Conservation (phyloP, 805 yeast genomes). For the Limtongia smithiae region DNA sequence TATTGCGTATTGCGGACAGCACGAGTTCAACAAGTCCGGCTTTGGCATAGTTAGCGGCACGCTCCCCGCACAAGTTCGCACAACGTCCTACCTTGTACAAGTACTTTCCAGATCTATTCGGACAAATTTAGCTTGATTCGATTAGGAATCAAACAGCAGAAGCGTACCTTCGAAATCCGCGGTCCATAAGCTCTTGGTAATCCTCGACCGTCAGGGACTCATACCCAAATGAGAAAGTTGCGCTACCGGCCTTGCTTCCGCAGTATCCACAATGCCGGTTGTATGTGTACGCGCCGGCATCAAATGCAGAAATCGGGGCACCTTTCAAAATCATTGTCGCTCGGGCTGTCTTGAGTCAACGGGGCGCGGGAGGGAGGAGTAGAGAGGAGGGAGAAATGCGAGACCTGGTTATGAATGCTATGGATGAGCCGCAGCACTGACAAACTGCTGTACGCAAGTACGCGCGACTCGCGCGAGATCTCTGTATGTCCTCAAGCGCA, state of each 20-base stretch:
- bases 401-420: too few species aligned
- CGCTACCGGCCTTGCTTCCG: conserved; percentile 39
- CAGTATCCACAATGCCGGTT: conserved; percentile 71
- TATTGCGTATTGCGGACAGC: conserved; percentile 79
- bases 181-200: conserved; percentile 64
- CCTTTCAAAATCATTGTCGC: too few species aligned
- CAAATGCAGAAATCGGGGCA: conserved; percentile 8
- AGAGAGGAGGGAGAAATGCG: too few species aligned
- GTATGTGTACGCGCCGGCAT: conserved; percentile 10
- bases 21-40: conserved; percentile 65
- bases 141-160: not conserved
- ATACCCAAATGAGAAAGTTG: conserved; percentile 38
- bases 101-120: conserved; percentile 62
- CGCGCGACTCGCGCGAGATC: too few species aligned
- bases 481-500: too few species aligned
- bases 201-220: conserved; percentile 47
- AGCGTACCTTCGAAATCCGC: conserved; percentile 49
- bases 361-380: too few species aligned
- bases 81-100: conserved; percentile 51
- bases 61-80: too few species aligned
- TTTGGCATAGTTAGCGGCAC: too few species aligned
- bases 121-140: not conserved
- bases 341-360: too few species aligned
- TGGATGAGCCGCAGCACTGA: too few species aligned
- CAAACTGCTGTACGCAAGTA: too few species aligned